Evolutionary conservation across 2,329 filamentous ascomycete genomes (phyloP), one percentile per base, ranked within the genome.

Genomic region (Phialocephala sp.): DNA sequence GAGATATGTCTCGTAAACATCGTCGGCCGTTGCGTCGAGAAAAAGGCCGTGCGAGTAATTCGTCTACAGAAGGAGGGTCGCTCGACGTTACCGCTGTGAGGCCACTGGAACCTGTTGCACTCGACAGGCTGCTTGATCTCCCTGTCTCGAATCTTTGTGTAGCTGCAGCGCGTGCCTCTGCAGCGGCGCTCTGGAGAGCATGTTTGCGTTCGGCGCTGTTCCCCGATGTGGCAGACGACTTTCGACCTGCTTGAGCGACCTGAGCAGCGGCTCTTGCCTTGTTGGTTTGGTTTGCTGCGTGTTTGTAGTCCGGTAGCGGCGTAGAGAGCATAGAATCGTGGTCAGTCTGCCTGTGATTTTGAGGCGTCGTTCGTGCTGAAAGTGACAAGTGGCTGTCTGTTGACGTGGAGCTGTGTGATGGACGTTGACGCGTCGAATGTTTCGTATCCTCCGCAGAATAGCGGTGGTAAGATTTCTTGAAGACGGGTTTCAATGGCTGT

Each of bases 21-120:
- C 90, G 90, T 65, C 93, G 90, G 60, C 92, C 92, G 80, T 95
- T 90, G 73, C 90, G 89, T 69, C 89, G 80, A 70, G 91, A 80
- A 73, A 94, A 91, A 8, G 89, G 88, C 71, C 80, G 82, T 70
- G 77, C 59, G 18, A 72, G 65, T 5, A 66, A 50, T 52, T 68
- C 63, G 56, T 74, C 68, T 11, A 63, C 60, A 12, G 68, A 66
- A 12, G 68, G 63, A 43, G 67, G 67, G 27, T 75, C 73, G 54
- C 59, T 71, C 5, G 71, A 71, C n/a, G 72, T 73, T 63, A 72
- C 63, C 20, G 68, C 63, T 20, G 74, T 76, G 55, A 74, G 62
- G 59, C 67, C 68, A 65, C 74, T 76, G 8, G 74, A 76, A 35
- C 58, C 67, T 35, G 74, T 74, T 6, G 66, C 66, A 43, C 73